A percentile compares a stretch with the other conserved stretches of the same genome.
Conservation (phyloP, 164 flowering plant genomes). For the Magnolia kwangsiensis region DNA sequence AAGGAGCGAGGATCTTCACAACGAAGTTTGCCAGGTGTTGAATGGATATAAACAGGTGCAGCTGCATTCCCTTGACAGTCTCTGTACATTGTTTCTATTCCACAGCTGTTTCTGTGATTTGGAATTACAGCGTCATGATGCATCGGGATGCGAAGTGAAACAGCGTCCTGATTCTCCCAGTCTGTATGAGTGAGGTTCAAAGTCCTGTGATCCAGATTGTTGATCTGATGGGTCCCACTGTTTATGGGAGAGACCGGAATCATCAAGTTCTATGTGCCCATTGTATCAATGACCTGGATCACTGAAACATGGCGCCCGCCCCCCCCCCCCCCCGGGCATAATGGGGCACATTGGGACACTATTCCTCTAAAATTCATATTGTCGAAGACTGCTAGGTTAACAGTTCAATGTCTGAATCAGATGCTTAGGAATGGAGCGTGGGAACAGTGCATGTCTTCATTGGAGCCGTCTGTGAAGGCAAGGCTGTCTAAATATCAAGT, state of each 20-base stretch:
- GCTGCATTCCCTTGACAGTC: background rate
- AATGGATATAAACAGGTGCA: conserved; percentile 91
- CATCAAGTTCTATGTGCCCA: background rate
- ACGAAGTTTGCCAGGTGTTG: conserved; percentile 90
- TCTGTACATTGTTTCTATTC: background rate
- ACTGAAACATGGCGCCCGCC: background rate
- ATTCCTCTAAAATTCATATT: background rate
- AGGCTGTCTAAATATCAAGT: conserved; percentile 70
- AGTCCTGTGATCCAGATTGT: background rate
- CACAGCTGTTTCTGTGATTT: background rate
- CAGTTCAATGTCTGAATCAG: conserved; percentile 30
- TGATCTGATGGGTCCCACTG: background rate
- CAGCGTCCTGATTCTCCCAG: background rate
- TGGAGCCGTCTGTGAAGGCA: conserved; percentile 83
- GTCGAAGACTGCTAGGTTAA: background rate
- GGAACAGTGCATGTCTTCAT: conserved; percentile 91
- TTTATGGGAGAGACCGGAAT: background rate
- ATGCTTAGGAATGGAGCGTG: conserved; percentile 85
- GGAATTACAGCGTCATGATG: background rate
- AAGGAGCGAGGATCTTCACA: conserved; percentile 83
- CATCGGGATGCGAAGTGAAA: background rate
- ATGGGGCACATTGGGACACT: background rate
- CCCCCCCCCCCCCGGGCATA: background rate
- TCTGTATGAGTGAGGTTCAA: background rate
- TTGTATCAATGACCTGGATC: background rate